Evolutionary conservation across 2,329 filamentous ascomycete species (phyloP), one percentile per base, ranked within the genome.

Genomic region (Trichophyton mentagrophytes): DNA sequence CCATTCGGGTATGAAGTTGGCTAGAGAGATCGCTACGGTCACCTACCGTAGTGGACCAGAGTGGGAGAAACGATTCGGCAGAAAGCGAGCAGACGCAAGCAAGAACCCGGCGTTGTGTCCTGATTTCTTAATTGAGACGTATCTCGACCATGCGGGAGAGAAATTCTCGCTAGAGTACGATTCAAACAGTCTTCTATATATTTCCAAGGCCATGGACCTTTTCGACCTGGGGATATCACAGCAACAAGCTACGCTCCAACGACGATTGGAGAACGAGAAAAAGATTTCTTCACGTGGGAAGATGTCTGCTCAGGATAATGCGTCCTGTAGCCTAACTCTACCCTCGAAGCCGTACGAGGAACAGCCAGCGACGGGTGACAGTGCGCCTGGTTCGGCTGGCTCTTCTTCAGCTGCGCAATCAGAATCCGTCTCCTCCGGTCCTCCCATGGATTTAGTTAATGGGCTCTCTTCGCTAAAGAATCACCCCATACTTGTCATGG

Each of bases 111-210:
- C 93, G 0, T 76, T 99, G n/a, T 99, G 93, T 68, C 91, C 93
- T 0, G 93, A 99, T 71, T 99, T 97, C 70, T 79, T 99, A 25
- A 96, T 99, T 66, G 93, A 99, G 76, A 99, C 93, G 0, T 99
- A 99, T 71, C 83, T 99, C 17, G 93, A 99, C 73, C 93, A 99
- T 69, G 93, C 93, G 0, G 93, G 93, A 20, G 93, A 99, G 77
- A 99, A 99, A 74, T 99, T 95, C 79, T 96, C 90, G 71, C 80
- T 99, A 27, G 91, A 93, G 65, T 97, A 97, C 71, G 93, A 99
- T 69, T 85, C 93, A 27, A 99, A 99, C 75, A 96, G 90, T 69
- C 77, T 97, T 44, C 79, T 99, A 1, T 99, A 99, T 72, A 89
- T 99, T 61, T 95, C 90, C 72, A 99, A 99, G 76, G 93, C 93